A percentile compares a stretch with the other conserved stretches of the same genome.
Conservation (phyloP, 768 basidiomycete genomes). For the Favolaschia claudopus region DNA sequence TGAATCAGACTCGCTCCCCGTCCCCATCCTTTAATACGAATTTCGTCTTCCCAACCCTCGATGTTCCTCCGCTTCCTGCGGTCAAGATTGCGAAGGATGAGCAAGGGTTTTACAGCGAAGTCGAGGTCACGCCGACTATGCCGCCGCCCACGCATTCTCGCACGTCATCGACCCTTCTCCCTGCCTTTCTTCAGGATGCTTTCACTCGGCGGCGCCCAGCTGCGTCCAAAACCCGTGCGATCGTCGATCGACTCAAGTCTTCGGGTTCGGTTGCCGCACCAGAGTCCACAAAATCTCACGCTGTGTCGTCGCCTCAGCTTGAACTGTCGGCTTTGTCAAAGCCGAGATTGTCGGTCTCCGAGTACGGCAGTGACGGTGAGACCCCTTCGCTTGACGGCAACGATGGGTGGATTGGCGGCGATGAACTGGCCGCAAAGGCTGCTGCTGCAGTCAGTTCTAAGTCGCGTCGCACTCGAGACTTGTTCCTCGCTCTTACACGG, state of each 20-base stretch:
- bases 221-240: constrained; percentile 63
- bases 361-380: constrained; percentile 45
- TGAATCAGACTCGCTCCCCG: constrained; percentile 26
- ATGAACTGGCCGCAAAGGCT: constrained; percentile 28
- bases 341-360: constrained; percentile 47
- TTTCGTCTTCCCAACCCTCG: constrained; percentile 60
- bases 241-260: constrained; percentile 63
- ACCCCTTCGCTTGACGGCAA: constrained; percentile 48
- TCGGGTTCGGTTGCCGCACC: constrained; percentile 1
- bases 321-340: constrained; percentile 31
- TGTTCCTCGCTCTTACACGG: constrained; percentile 50
- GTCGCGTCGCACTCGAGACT: constrained; percentile 48
- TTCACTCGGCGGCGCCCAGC: constrained; percentile 47
- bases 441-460: constrained; percentile 39
- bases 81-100: constrained; percentile 60
- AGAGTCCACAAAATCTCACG: not conserved
- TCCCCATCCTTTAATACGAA: constrained; percentile 34
- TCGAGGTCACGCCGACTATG: constrained; percentile 42
- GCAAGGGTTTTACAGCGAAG: constrained; percentile 57
- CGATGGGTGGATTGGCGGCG: constrained; percentile 51
- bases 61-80: constrained; percentile 45
- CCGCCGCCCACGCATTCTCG: constrained; percentile 37
- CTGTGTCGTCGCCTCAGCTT: constrained; percentile 7
- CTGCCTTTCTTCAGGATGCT: constrained; percentile 56
- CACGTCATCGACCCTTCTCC: constrained; percentile 48